Evolutionary conservation across 1,284 basidiomycete genomes (phyloP), one percentile per base, ranked within the genome.

Genomic region (Cutaneotrichosporon mucoides): DNA sequence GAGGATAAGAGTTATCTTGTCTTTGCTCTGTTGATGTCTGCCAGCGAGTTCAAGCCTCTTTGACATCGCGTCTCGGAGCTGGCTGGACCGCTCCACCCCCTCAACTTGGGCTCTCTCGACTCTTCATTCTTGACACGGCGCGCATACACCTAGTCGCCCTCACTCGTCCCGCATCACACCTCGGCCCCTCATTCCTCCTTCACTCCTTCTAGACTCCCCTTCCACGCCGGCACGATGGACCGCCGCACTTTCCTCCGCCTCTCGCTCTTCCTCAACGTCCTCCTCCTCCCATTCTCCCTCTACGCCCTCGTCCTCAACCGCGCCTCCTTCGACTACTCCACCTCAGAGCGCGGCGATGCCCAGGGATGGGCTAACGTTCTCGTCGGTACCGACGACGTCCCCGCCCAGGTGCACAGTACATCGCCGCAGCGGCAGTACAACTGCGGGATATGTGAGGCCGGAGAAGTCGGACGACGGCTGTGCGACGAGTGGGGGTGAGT

Each of bases 401-500:
- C 9, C 34, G 35, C 24, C 53, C 16, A 38, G 38, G 45, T 34
- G 40, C 55, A 13, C n/a, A 46, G 16, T 10, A 24, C 33, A 10
- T 24, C n/a, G n/a, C 43, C 43, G 1, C 6, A 44, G n/a, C 43
- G 15, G 1, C 6, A 16, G n/a, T 44, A 16, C 43, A 36, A 44
- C 12, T 61, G 59, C 47, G 46, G 48, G 6, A 42, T 61, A 7
- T 60, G 59, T 38, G 51, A 56, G 16, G 55, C 55, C 5, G 55
- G 52, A n/a, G 15, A 41, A 34, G 40, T 37, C 9, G 59, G 59
- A 3, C n/a, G 35, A 15, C 15, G 24, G 12, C 43, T 61, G 7
- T 54, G 52, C 47, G 15, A 54, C 5, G 36, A 48, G 15, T 61
- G 42, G 34, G 59, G 59, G 46, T 59, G 49, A 55, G 57, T 55